Evolutionary conservation across 139 green algal genomes (phyloP).

Genomic region (Tetradesmus lagerheimii): DNA sequence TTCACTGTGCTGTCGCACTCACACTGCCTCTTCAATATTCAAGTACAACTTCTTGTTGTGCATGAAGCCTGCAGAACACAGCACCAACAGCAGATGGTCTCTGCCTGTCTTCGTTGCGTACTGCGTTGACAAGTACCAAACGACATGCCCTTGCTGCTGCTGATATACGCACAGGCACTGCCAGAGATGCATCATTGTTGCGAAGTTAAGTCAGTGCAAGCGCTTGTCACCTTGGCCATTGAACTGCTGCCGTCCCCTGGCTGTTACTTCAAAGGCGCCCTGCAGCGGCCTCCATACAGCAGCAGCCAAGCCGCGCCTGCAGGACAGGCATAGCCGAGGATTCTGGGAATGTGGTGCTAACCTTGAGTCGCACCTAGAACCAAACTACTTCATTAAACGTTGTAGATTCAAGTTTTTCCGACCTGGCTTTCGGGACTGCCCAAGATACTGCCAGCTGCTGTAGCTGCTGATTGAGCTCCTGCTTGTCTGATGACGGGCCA

Average conservation of each 20-base stretch:
- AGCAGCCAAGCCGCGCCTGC: slow-evolving; percentile 27
- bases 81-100: background rate
- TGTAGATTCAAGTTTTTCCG: background rate
- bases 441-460: slow-evolving; percentile 34
- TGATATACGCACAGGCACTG: too few species aligned
- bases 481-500: background rate
- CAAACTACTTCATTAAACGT: background rate
- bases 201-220: background rate
- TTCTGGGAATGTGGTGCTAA: too few species aligned
- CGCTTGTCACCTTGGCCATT: slow-evolving; percentile 18
- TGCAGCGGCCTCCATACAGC: slow-evolving; percentile 27
- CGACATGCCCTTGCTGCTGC: too few species aligned
- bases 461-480: slow-evolving; percentile 27
- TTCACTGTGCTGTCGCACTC: background rate
- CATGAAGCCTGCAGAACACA: slow-evolving; percentile 29
- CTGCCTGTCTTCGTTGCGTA: too few species aligned
- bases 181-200: background rate
- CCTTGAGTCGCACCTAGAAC: background rate
- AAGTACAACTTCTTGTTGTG: slow-evolving; percentile 34
- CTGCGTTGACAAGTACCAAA: too few species aligned
- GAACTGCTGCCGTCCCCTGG: background rate
- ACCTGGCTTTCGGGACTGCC: slow-evolving; percentile 17
- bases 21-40: slow-evolving; percentile 33
- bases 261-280: slow-evolving; percentile 32
- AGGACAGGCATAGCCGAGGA: background rate